Evolutionary conservation across 768 basidiomycete genomes (phyloP).

Genomic region (Dentipellis fragilis): DNA sequence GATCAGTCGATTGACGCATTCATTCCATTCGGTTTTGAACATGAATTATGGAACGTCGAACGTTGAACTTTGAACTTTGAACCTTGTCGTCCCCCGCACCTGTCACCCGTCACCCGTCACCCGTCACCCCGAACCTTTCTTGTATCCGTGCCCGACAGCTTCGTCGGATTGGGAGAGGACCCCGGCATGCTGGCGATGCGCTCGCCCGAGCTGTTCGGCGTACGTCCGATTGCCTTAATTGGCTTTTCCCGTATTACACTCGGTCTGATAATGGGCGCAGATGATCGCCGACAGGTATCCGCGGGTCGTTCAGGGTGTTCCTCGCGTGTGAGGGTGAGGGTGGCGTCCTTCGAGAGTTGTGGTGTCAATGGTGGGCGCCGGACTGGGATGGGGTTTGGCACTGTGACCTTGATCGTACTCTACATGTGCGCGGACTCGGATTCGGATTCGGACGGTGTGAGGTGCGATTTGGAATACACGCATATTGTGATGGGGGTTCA

Average conservation of each 20-base stretch:
- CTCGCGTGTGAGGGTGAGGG: constrained; percentile 16
- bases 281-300: constrained; percentile 63
- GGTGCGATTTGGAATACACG: too few species aligned
- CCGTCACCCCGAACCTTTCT: background rate
- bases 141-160: constrained; percentile 27
- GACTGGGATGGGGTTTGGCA: too few species aligned
- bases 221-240: too few species aligned
- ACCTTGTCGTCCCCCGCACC: background rate
- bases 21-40: background rate
- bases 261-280: too few species aligned
- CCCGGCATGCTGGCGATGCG: constrained; percentile 67
- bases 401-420: too few species aligned
- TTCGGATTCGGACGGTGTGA: too few species aligned
- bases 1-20: background rate
- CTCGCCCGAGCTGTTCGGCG: constrained; percentile 60
- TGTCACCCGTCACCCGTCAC: background rate
- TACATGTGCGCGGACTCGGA: too few species aligned
- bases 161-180: constrained; percentile 80
- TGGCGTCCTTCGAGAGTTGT: background rate
- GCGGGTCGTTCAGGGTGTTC: constrained; percentile 56
- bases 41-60: too few species aligned
- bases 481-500: too few species aligned
- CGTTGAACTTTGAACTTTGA: too few species aligned
- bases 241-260: too few species aligned
- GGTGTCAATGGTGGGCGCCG: too few species aligned